A percentile compares a stretch with the other conserved stretches of the same genome.
Evolutionary conservation across 768 basidiomycete species (phyloP).

Genomic region (Clitopilus passeckerianus): DNA sequence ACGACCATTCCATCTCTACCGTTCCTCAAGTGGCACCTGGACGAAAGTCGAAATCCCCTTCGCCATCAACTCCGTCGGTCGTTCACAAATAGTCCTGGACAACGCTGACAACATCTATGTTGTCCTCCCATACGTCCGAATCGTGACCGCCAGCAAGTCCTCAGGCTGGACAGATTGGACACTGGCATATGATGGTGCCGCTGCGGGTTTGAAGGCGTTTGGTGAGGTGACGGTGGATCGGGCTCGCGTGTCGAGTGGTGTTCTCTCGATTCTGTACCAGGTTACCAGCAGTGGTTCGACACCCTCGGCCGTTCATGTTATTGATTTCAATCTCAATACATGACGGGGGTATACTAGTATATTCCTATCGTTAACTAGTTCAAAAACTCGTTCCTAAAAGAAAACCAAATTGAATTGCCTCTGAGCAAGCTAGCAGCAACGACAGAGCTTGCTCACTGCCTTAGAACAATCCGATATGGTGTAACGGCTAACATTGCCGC

Average conservation of each 20-base stretch:
- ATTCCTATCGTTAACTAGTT: no score
- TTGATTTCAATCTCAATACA: constrained; percentile 35
- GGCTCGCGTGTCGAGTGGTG: constrained; percentile 28
- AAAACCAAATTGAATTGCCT: no score
- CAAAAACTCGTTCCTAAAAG: no score
- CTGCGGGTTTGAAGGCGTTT: constrained; percentile 34
- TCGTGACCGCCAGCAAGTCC: constrained; percentile 39
- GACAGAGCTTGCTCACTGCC: not conserved
- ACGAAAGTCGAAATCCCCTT: constrained; percentile 44
- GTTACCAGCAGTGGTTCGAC: constrained; percentile 34
- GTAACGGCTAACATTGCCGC: constrained; percentile 60
- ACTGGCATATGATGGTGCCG: constrained; percentile 34
- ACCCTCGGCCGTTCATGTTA: constrained; percentile 33
- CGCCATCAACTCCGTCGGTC: constrained; percentile 34
- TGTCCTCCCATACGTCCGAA: constrained; percentile 34
- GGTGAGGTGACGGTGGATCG: constrained; percentile 43
- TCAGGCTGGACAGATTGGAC: constrained; percentile 45
- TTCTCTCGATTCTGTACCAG: constrained; percentile 39
- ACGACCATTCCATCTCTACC: constrained; percentile 39
- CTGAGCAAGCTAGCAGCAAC: no score
- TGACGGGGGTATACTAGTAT: not conserved
- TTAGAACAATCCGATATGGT: constrained; percentile 33
- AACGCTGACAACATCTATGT: constrained; percentile 37
- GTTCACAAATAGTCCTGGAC: constrained; percentile 42
- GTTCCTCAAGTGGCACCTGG: constrained; percentile 32